A percentile compares a stretch with the other conserved stretches of the same genome.
These are phyloP conservation scores for Colletotrichum lupini DNA, from an alignment of 2,329 filamentous ascomycete species.

Conservation along the genomic window DNA sequence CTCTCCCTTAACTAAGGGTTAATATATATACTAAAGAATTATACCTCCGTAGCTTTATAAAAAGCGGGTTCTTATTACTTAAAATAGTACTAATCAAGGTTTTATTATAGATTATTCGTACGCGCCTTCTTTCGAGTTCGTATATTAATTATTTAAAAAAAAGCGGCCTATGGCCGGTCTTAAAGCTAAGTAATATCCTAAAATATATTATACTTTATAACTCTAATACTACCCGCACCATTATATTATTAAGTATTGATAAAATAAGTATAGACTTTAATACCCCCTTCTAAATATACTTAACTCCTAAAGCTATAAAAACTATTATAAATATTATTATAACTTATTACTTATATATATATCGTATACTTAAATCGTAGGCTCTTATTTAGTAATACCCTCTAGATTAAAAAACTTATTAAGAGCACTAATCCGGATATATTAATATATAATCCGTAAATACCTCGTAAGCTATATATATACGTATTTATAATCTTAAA, in stretches of 20 bases:
- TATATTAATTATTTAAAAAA: no score
- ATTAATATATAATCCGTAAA: neutral
- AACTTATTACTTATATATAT: neutral
- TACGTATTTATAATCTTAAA: constrained; percentile 7
- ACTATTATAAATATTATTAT: neutral
- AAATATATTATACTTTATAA: no score
- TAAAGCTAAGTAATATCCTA: no score
- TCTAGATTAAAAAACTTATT: neutral
- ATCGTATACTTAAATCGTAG: neutral
- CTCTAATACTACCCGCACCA: no score
- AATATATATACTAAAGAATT: no score
- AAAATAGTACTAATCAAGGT: neutral
- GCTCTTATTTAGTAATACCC: neutral
- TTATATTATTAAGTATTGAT: no score
- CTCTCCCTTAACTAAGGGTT: no score
- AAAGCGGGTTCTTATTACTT: no score
- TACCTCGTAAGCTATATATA: neutral
- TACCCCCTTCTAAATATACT: neutral
- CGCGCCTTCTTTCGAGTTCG: neutral
- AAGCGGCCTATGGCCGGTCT: no score
- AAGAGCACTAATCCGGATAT: neutral
- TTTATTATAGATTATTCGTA: neutral
- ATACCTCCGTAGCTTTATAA: no score
- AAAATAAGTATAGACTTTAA: neutral
- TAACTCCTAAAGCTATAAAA: neutral